phyloP scores from a whole-genome alignment of 2,329 filamentous ascomycete genomes.

The Colletotrichum sp. region DNA sequence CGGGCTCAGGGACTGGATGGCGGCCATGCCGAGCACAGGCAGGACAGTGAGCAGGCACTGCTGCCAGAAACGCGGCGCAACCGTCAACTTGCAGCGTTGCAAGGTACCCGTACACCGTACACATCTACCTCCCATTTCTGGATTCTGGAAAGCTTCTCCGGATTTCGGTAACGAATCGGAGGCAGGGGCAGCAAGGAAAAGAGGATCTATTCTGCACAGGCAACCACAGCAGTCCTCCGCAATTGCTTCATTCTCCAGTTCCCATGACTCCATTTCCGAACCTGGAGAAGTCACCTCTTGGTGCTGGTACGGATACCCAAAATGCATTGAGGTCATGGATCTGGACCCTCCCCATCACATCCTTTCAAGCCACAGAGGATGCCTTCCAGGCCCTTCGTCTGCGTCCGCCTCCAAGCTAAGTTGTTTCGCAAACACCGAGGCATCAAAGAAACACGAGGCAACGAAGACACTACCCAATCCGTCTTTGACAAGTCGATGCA shows the following conservation, averaged over 20 bases:
- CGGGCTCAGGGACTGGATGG: neutral
- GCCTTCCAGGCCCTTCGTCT: neutral
- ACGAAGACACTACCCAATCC: neutral
- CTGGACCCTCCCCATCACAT: neutral
- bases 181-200: neutral
- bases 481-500: neutral
- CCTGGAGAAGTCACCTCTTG: neutral
- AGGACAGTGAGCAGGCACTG: neutral
- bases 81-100: neutral
- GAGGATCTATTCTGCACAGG: neutral
- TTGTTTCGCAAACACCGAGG: constrained; percentile 11
- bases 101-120: neutral
- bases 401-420: neutral
- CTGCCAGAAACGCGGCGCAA: neutral
- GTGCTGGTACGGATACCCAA: neutral
- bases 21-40: neutral
- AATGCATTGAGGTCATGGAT: neutral
- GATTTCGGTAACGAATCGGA: neutral
- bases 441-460: neutral
- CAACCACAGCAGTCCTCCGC: neutral
- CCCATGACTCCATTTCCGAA: neutral
- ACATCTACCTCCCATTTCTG: neutral
- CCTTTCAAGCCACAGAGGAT: neutral
- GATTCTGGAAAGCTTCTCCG: neutral
- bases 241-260: neutral